Conservation (phyloP, 78 protist species). For the Dictyostelium firmibasis region DNA sequence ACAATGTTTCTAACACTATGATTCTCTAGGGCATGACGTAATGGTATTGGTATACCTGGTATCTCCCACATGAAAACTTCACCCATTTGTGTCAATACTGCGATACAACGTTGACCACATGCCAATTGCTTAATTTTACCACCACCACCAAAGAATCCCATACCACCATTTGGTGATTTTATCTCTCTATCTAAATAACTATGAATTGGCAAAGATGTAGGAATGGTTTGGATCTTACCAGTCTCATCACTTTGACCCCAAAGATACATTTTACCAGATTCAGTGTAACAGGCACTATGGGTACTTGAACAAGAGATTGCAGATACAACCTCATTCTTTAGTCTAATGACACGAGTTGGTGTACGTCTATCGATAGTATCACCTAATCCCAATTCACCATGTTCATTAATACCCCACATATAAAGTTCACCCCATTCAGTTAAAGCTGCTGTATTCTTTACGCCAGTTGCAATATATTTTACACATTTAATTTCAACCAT, state of each 20-base stretch:
- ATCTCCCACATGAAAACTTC: constrained; percentile 58
- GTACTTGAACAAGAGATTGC: constrained; percentile 43
- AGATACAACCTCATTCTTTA: constrained; percentile 33
- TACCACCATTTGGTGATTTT: not conserved
- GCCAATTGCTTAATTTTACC: constrained; percentile 45
- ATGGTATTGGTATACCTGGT: constrained; percentile 31
- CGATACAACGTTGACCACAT: constrained; percentile 54
- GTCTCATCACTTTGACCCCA: constrained; percentile 69
- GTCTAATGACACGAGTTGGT: constrained; percentile 54
- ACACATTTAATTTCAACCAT: constrained; percentile 65
- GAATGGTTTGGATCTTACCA: constrained; percentile 55
- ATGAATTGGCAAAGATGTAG: constrained; percentile 25
- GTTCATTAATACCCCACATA: constrained; percentile 76
- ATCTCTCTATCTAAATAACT: not conserved
- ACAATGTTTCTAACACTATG: constrained; percentile 52
- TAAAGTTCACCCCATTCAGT: constrained; percentile 76
- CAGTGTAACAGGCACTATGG: constrained; percentile 33
- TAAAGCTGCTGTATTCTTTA: constrained; percentile 53
- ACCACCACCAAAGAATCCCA: constrained; percentile 44
- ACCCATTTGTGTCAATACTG: constrained; percentile 46
- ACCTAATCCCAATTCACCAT: constrained; percentile 72
- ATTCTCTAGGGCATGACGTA: constrained; percentile 10
- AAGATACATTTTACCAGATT: constrained; percentile 45
- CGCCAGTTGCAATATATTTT: constrained; percentile 59
- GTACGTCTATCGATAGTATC: constrained; percentile 39